Evolutionary conservation across 148 eudicot species (phyloP), one percentile per base, ranked within the genome.

Genomic region (Rhododendron griersonianum): DNA sequence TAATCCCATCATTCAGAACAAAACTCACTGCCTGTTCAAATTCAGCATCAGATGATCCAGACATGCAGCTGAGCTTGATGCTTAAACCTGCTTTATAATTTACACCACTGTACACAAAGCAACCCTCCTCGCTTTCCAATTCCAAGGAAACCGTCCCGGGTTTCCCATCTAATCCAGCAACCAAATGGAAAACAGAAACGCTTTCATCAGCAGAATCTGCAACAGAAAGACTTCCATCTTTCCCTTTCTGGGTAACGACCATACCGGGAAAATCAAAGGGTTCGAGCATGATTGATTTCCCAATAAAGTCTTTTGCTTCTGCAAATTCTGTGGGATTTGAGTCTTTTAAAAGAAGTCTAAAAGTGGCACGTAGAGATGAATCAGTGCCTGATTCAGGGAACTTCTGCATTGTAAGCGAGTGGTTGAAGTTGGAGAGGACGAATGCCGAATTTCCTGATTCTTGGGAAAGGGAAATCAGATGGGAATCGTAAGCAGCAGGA

Each of bases 231-330:
- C 75, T 82, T 84, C 86, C 47, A 48, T 88, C 92, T 55, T 21
- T 83, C 30, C 98, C 95, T 78, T 85, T 83, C 35, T 87, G 91
- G 41, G 88, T 83, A 67, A 96, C 84, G 37, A 91, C 86, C 89
- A 85, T 89, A 71, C 98, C 98, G 0, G 99, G 99, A 44, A 87
- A 88, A 90, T 92, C 95, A 45, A 93, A 90, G 0, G 96, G 95
- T 83, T 97, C 98, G 15, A 97, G 88, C 91, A 84, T 93, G 81
- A 97, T 93, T 5, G 59, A 5, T 88, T 95, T 89, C 19, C 91
- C 95, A 15, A 94, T 84, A 2, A 85, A 80, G 28, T 87, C 92
- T 59, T 78, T 84, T 18, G 83, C 88, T 37, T 51, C 59, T 7
- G 78, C 77, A 81, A 45, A 30, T 69, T 57, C 86, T 21, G 14